phyloP scores from a whole-genome alignment of 2,329 filamentous ascomycete species.

The Aspergillus intermedius region DNA sequence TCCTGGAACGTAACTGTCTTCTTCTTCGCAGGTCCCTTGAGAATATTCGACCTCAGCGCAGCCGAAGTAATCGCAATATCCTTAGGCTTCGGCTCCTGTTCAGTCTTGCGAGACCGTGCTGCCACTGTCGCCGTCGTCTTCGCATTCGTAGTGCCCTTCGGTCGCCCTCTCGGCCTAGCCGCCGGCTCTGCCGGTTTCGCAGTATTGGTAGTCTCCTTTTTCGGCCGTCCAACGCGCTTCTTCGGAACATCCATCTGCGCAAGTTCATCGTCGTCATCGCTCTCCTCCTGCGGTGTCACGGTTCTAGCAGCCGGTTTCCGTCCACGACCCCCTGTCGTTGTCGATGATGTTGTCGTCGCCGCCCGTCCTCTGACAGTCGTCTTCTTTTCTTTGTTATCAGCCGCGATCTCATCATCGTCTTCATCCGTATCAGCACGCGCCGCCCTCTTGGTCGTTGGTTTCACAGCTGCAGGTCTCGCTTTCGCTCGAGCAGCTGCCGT shows the following conservation, averaged over 20 bases:
- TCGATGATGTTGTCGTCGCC: constrained; percentile 3
- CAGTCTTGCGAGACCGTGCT: constrained; percentile 4
- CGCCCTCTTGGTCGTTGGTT: constrained; percentile 8
- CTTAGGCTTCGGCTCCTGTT: constrained; percentile 13
- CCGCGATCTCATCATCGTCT: constrained; percentile 21
- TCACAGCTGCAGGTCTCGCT: constrained; percentile 6
- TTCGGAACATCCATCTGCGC: constrained; percentile 17
- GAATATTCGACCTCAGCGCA: constrained; percentile 22
- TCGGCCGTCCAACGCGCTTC: constrained; percentile 15
- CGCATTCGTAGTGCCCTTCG: constrained; percentile 16
- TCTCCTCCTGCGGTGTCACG: constrained; percentile 2
- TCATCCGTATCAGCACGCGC: constrained; percentile 4
- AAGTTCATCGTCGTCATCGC: constrained; percentile 21
- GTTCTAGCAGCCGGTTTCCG: constrained; percentile 6
- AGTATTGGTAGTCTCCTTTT: constrained; percentile 4
- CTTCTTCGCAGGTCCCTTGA: constrained; percentile 29
- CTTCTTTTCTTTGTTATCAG: constrained; percentile 5
- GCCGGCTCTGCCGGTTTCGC: constrained; percentile 9
- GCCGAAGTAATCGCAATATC: constrained; percentile 23
- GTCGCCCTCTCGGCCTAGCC: constrained; percentile 24
- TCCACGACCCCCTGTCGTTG: constrained; percentile 4
- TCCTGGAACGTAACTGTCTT: constrained; percentile 46
- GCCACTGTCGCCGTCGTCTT: constrained; percentile 3
- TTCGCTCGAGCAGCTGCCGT: constrained; percentile 1
- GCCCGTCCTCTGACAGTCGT: constrained; percentile 7